phyloP scores from a whole-genome alignment of 257 asterid genomes.

The Avicennia marina region DNA sequence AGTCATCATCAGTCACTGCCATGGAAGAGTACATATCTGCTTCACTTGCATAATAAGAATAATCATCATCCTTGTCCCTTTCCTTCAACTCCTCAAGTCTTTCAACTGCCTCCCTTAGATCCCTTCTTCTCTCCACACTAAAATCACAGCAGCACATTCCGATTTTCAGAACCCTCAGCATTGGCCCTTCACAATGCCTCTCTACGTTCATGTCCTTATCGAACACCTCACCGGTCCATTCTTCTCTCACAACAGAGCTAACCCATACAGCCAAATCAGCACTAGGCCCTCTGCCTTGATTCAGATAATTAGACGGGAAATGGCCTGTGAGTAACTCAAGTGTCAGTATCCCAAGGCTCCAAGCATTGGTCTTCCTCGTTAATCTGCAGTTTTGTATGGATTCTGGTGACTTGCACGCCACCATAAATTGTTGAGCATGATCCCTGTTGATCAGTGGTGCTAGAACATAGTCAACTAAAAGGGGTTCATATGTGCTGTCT shows the following conservation, averaged over 20 bases:
- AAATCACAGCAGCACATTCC: slow-evolving; percentile 71
- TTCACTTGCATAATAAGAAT: slow-evolving; percentile 37
- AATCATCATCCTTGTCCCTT: slow-evolving; percentile 34
- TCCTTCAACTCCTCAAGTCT: slow-evolving; percentile 50
- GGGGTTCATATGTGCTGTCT: slow-evolving; percentile 26
- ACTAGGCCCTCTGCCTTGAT: slow-evolving; percentile 41
- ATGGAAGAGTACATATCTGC: slow-evolving; percentile 36
- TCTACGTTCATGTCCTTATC: slow-evolving; percentile 45
- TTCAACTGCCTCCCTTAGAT: slow-evolving; percentile 38
- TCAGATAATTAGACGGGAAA: slow-evolving; percentile 50
- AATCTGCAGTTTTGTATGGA: slow-evolving; percentile 27
- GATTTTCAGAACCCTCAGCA: slow-evolving; percentile 60
- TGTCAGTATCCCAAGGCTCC: slow-evolving; percentile 68
- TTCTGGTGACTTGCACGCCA: slow-evolving; percentile 63
- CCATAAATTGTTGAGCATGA: slow-evolving; percentile 60
- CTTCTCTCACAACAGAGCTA: slow-evolving; percentile 61
- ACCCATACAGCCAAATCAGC: slow-evolving; percentile 65
- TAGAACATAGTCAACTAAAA: slow-evolving; percentile 50
- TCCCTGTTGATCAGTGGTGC: slow-evolving; percentile 45
- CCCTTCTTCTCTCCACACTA: slow-evolving; percentile 50
- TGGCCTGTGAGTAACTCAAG: slow-evolving; percentile 64
- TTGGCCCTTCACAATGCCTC: slow-evolving; percentile 38
- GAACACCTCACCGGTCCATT: slow-evolving; percentile 70
- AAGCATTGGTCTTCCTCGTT: slow-evolving; percentile 48
- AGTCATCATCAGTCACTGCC: slow-evolving; percentile 31